These are phyloP conservation scores for Saposhnikovia divaricata DNA, from an alignment of 129 eudicot species.

Conservation along the genomic window DNA sequence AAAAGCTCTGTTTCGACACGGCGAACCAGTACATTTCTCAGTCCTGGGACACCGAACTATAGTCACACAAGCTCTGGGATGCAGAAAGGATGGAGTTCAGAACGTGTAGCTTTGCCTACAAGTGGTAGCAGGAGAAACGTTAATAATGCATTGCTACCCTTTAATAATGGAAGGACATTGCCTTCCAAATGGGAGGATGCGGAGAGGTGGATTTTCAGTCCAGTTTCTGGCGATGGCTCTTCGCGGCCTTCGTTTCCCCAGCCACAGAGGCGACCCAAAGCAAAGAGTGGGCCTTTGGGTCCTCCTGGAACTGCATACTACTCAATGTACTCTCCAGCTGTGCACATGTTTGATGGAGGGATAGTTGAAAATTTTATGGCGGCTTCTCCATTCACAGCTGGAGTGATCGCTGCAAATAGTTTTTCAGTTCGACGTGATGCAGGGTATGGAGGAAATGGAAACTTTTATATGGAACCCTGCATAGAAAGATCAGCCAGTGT, in stretches of 20 bases:
- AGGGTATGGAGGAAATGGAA: slow-evolving; percentile 32
- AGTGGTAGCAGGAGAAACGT: slow-evolving; percentile 39
- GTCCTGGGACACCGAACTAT: slow-evolving; percentile 74
- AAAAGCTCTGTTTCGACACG: slow-evolving; percentile 35
- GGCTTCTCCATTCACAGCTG: slow-evolving; percentile 50
- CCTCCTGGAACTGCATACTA: slow-evolving; percentile 60
- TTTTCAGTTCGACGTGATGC: slow-evolving; percentile 22
- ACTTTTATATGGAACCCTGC: slow-evolving; percentile 58
- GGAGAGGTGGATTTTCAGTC: slow-evolving; percentile 92
- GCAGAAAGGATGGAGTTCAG: slow-evolving; percentile 92
- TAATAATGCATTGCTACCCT: slow-evolving; percentile 42
- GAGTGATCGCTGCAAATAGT: slow-evolving; percentile 36
- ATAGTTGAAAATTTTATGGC: slow-evolving; percentile 33
- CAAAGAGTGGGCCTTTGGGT: slow-evolving; percentile 94
- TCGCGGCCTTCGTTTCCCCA: slow-evolving; percentile 39
- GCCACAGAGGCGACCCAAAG: slow-evolving; percentile 55
- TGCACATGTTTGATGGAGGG: slow-evolving; percentile 49
- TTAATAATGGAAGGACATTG: slow-evolving; percentile 57
- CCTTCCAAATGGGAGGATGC: slow-evolving; percentile 99
- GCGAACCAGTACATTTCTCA: slow-evolving; percentile 44
- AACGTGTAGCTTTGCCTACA: slow-evolving; percentile 54
- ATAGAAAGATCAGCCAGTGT: slow-evolving; percentile 75
- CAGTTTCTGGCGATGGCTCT: slow-evolving; percentile 47
- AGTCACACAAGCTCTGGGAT: slow-evolving; percentile 35
- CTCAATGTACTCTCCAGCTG: slow-evolving; percentile 57